Base-by-base conservation (phyloP, 176 grass and related monocot species). In the Oryza longistaminata region DNA sequence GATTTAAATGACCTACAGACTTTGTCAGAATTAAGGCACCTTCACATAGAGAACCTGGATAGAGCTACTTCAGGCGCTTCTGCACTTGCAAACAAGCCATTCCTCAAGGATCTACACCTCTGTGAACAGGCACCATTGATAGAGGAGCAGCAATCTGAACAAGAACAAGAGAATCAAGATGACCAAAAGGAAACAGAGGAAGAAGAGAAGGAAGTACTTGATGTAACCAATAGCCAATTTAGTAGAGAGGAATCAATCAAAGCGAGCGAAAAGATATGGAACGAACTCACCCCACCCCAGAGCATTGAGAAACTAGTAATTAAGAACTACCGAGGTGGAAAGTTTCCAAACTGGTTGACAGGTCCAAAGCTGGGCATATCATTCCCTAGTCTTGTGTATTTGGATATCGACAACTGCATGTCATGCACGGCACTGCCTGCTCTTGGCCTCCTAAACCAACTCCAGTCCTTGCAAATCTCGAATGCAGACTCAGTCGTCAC, bases 231-330 rank as follows among this genome's bases (percentile, higher is more conserved):
- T 44, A 11, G 33, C 64, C 53, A 79, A 74, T 46, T 29, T 27
- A 65, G 44, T n/a, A 68, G 46, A 65, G 90, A 92, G 2, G 88
- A 88, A 80, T 79, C 74, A 16, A 62, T 90, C 29, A 74, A 88
- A 80, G 78, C 26, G 77, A 88, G 81, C 62, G 85, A 92, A 81
- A 97, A 81, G 86, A 92, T 91, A 87, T 97, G 88, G 88, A 85
- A 89, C 67, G 88, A 94, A 72, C 81, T 94, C 2, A 81, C 75
- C 21, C 95, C 90, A 74, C 88, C 95, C 9, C 68, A 67, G 17
- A 94, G 72, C 77, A 50, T 94, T 7, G 66, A 93, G 83, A 94
- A 83, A 68, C 90, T 97, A n/a, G 72, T 81, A 73, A 82, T 94
- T 46, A 89, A 83, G 77, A 79, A 91, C 74, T 97, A 89, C 86